phyloP scores from a whole-genome alignment of 225 moss, liverwort and hornwort species.

The Pleurozium schreberi region DNA sequence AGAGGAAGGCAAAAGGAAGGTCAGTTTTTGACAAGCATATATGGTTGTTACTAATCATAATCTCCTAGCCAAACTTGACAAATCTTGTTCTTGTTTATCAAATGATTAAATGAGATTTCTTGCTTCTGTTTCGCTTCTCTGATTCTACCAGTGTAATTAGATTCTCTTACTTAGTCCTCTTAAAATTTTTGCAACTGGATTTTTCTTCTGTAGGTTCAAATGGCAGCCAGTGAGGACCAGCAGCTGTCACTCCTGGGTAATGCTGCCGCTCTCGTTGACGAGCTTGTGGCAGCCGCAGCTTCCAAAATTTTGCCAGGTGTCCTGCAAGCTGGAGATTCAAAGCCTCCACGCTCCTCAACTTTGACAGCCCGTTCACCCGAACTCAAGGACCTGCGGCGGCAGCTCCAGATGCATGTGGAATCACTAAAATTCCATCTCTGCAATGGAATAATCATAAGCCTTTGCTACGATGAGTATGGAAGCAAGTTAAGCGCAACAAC shows the following conservation, averaged over 20 bases:
- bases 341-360: conserved; percentile 24
- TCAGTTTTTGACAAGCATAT: background rate
- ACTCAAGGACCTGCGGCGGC: conserved; percentile 77
- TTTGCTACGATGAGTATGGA: conserved; percentile 69
- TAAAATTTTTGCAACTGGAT: background rate
- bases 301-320: conserved; percentile 50
- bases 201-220: conserved; percentile 27
- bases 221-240: conserved; percentile 64
- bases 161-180: background rate
- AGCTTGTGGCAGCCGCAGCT: conserved; percentile 72
- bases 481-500: conserved; percentile 58
- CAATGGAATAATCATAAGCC: conserved; percentile 57
- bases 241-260: conserved; percentile 83
- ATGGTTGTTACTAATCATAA: background rate
- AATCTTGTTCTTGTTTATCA: background rate
- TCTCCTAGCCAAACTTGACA: background rate
- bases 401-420: conserved; percentile 69
- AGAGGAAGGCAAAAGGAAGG: conserved; percentile 60
- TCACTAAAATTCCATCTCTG: conserved; percentile 68
- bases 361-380: conserved; percentile 68
- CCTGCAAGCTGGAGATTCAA: conserved; percentile 33
- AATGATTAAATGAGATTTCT: background rate
- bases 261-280: conserved; percentile 83
- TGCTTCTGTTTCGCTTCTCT: background rate
- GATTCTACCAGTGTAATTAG: background rate